Evolutionary conservation across 2,329 filamentous ascomycete genomes (phyloP), one percentile per base, ranked within the genome.

Genomic region (Cryphonectria nitschkei): DNA sequence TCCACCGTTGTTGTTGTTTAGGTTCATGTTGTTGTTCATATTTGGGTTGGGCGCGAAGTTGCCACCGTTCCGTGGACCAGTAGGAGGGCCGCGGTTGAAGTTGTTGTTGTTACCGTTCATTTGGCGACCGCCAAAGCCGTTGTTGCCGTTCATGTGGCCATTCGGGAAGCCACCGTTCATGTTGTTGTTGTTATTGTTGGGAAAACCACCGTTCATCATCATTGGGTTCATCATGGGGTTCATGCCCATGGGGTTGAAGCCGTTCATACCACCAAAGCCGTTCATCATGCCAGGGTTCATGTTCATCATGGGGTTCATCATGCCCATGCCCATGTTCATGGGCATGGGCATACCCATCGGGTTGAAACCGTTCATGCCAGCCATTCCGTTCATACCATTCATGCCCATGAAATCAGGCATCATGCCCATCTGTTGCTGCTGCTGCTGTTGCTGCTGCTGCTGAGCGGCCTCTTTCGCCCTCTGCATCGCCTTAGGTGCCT

Each of bases 401-500:
- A 73, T 73, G 63, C 58, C 60, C 80, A 83, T 82, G 68, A 73
- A 72, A 41, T 68, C 71, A 26, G 71, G 71, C 71, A 71, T 71
- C 43, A 66, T 67, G 43, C 65, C 65, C 80, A 83, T 82, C 54
- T 79, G 78, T 65, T 78, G 75, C 41, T 76, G 74, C 1, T 70
- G 70, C 54, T 81, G 79, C 65, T 78, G 79, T 68, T 80, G 82
- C 76, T 84, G 84, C 77, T 80, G 81, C 69, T 86, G 84, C 65
- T 86, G 86, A 78, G 81, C 82, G 76, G 75, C 82, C 75, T 82
- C 26, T 58, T 62, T 80, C 56, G 82, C 81, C 74, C 83, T 86
- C 75, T 87, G 88, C 89, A 90, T 92, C 52, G 87, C 89, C 78
- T 89, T 89, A 2, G 89, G 89, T 0, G 85, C 89, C 75, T 90